Evolutionary conservation across 1,139 yeast genomes (phyloP).

Genomic region (Saccharomycopsis hybrid): DNA sequence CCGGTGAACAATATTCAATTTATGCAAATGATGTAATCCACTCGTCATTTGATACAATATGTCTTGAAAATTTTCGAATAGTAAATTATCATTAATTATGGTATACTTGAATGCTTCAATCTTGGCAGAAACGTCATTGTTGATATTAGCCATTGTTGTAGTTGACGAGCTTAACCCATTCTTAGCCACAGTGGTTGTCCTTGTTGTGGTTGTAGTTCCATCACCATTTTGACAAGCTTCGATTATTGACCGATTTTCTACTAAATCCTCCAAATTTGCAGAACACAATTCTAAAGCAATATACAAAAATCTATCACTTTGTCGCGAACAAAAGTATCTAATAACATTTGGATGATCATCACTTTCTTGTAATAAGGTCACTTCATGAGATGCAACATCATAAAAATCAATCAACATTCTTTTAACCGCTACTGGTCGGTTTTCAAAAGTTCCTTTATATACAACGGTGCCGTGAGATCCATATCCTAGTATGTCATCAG

Average conservation of each 20-base stretch:
- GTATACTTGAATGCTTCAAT: slow-evolving; percentile 31
- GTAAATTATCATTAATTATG: slow-evolving; percentile 20
- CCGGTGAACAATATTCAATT: slow-evolving; percentile 87
- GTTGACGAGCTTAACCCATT: background rate
- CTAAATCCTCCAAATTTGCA: slow-evolving; percentile 80
- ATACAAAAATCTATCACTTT: slow-evolving; percentile 78
- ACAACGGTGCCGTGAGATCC: slow-evolving; percentile 98
- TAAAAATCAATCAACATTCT: slow-evolving; percentile 89
- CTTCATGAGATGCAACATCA: slow-evolving; percentile 95
- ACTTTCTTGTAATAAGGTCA: slow-evolving; percentile 78
- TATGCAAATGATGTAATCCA: slow-evolving; percentile 84
- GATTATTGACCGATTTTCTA: slow-evolving; percentile 38
- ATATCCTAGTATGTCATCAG: slow-evolving; percentile 76
- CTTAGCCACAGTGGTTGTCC: background rate
- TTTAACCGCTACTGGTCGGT: slow-evolving; percentile 92
- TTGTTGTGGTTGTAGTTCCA: background rate
- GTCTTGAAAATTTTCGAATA: slow-evolving; percentile 41
- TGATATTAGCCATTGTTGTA: slow-evolving; percentile 26
- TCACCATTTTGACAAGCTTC: slow-evolving; percentile 15
- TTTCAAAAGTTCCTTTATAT: slow-evolving; percentile 82
- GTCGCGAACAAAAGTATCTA: slow-evolving; percentile 86
- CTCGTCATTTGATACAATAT: slow-evolving; percentile 72
- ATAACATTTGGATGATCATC: slow-evolving; percentile 96
- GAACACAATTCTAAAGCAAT: slow-evolving; percentile 90
- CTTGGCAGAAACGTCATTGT: background rate